Percentiles rank a stretch among this genome's conserved stretches.
phyloP scores from a whole-genome alignment of 163 green algal genomes.

The Volvox carteri region DNA sequence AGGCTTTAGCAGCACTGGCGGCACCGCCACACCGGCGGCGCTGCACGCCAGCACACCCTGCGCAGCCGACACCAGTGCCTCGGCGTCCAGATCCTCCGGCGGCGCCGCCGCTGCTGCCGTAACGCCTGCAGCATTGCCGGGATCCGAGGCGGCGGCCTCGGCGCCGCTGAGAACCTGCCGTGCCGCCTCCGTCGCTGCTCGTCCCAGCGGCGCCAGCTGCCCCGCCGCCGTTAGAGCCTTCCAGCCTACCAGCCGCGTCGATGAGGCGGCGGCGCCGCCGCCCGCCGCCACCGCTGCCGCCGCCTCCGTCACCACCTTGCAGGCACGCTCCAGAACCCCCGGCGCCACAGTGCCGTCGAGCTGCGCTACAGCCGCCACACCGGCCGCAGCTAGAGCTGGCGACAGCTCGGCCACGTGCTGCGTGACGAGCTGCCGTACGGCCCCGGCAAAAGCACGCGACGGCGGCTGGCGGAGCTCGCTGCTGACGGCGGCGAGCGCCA shows the following conservation, averaged over 20 bases:
- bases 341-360: conserved; percentile 41
- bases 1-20: conserved; percentile 7
- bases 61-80: background rate
- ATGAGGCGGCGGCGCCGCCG: background rate
- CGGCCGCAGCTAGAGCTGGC: background rate
- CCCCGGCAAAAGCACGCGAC: conserved; percentile 34
- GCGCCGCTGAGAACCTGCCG: conserved; percentile 16
- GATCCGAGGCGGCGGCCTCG: background rate
- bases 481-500: background rate
- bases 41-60: conserved; percentile 22
- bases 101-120: background rate
- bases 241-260: background rate
- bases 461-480: conserved; percentile 12
- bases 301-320: conserved; percentile 1
- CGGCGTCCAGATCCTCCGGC: background rate
- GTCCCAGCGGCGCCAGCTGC: conserved; percentile 26
- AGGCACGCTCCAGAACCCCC: conserved; percentile 6
- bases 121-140: no score
- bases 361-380: background rate
- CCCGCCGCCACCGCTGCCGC: background rate
- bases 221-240: conserved; percentile 37
- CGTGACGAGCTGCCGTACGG: conserved; percentile 26
- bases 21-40: conserved; percentile 20
- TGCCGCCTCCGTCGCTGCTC: conserved; percentile 4
- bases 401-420: background rate